Evolutionary conservation across 1,284 basidiomycete species (phyloP).

Genomic region (Austroboletus sp.): DNA sequence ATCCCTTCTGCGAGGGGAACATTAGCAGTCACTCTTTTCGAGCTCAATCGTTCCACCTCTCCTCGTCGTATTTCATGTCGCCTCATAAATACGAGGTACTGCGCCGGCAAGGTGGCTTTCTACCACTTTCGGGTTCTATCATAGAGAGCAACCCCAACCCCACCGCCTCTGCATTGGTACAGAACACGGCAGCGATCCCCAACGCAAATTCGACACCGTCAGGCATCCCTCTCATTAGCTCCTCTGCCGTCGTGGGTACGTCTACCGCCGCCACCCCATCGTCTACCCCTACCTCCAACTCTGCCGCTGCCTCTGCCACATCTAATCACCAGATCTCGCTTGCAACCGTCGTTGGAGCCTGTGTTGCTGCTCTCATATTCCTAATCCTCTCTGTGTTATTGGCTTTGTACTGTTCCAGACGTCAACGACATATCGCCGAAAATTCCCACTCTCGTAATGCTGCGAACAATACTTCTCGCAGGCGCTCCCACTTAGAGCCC

Average conservation of each 20-base stretch:
- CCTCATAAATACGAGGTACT: conserved; percentile 1
- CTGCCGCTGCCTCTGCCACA: conserved; percentile 10
- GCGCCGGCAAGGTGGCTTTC: conserved; percentile 14
- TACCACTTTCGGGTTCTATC: conserved; percentile 23
- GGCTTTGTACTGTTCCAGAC: conserved; percentile 45
- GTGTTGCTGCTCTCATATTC: conserved; percentile 45
- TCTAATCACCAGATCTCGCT: conserved; percentile 36
- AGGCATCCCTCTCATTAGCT: conserved; percentile 16
- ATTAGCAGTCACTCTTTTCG: conserved; percentile 13
- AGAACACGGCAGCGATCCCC: conserved; percentile 13
- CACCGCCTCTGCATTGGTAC: conserved; percentile 21
- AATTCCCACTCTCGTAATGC: conserved; percentile 29
- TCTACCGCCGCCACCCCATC: conserved; percentile 3
- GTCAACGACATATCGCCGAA: conserved; percentile 30
- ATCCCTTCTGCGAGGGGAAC: conserved; percentile 25
- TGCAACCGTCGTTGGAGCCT: conserved; percentile 47
- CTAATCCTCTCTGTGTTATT: conserved; percentile 41
- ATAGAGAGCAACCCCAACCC: conserved; percentile 21
- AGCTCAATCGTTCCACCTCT: conserved; percentile 10
- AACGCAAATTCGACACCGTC: neutral
- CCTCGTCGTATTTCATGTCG: conserved; percentile 13
- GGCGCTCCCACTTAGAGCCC: conserved; percentile 40
- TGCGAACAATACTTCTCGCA: conserved; percentile 33
- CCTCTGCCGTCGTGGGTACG: neutral
- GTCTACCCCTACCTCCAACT: conserved; percentile 13